phyloP scores from a whole-genome alignment of 768 basidiomycete species.

The Leccinum imitatum region DNA sequence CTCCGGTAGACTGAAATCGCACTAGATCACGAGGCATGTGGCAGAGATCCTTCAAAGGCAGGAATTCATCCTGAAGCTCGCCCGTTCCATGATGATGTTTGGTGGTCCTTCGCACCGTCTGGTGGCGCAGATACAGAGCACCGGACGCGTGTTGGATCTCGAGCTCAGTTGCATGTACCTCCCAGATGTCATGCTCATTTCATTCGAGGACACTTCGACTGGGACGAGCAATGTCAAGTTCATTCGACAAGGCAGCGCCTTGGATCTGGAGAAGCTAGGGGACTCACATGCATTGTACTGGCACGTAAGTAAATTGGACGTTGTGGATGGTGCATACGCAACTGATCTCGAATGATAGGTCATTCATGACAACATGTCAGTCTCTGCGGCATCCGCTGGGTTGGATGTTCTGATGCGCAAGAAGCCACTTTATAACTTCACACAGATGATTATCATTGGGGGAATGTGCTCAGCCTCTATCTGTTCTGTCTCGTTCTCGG shows the following conservation, averaged over 20 bases:
- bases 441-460: slow-evolving; percentile 67
- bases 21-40: slow-evolving; percentile 77
- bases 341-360: slow-evolving; percentile 43
- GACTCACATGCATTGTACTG: slow-evolving; percentile 73
- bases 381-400: slow-evolving; percentile 65
- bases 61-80: slow-evolving; percentile 82
- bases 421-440: slow-evolving; percentile 57
- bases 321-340: not conserved
- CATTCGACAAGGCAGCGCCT: slow-evolving; percentile 65
- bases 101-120: slow-evolving; percentile 82
- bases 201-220: slow-evolving; percentile 78
- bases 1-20: not conserved
- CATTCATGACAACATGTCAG: slow-evolving; percentile 79
- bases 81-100: slow-evolving; percentile 87
- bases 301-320: slow-evolving; percentile 43
- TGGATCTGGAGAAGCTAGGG: slow-evolving; percentile 77
- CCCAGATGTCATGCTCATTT: slow-evolving; percentile 74
- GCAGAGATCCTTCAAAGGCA: slow-evolving; percentile 72
- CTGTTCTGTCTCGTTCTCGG: slow-evolving; percentile 68
- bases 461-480: slow-evolving; percentile 77
- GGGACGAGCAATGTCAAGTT: slow-evolving; percentile 82
- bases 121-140: slow-evolving; percentile 77
- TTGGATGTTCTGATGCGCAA: slow-evolving; percentile 70
- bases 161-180: slow-evolving; percentile 71
- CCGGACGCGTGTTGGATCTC: slow-evolving; percentile 76